Percentiles rank a stretch among this genome's conserved stretches.
Evolutionary conservation across 1,284 basidiomycete genomes (phyloP).

Genomic region (Cutaneotrichosporon sp.): DNA sequence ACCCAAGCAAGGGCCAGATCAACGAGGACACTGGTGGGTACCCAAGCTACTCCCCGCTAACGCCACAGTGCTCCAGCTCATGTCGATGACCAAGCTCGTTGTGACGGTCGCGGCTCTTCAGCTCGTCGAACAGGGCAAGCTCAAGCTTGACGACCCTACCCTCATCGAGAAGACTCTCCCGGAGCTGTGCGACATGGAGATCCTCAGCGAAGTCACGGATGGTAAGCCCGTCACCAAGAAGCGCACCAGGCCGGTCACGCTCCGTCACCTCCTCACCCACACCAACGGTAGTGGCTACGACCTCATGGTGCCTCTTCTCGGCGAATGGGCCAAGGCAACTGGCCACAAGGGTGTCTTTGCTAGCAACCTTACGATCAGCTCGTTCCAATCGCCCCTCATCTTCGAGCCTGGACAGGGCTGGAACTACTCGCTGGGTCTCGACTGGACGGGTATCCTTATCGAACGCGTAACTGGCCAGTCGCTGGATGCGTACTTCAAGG

Average conservation of each 20-base stretch:
- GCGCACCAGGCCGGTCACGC: conserved; percentile 36
- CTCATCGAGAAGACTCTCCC: conserved; percentile 37
- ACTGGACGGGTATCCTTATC: conserved; percentile 46
- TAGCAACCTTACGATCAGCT: conserved; percentile 25
- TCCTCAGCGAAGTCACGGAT: conserved; percentile 36
- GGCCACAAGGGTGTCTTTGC: conserved; percentile 15
- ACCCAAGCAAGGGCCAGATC: conserved; percentile 32
- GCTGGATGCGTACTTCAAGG: conserved; percentile 43
- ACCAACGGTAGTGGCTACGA: conserved; percentile 23
- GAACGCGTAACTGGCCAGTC: conserved; percentile 35
- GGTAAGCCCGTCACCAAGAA: conserved; percentile 28
- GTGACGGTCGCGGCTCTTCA: conserved; percentile 16
- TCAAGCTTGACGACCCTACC: conserved; percentile 31
- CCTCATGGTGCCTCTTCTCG: conserved; percentile 17
- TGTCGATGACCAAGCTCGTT: conserved; percentile 45
- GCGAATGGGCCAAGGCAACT: conserved; percentile 14
- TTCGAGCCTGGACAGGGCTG: conserved; percentile 41
- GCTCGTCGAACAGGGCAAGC: conserved; percentile 23
- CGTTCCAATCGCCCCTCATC: conserved; percentile 29
- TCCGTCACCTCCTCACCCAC: conserved; percentile 43
- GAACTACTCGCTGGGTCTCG: conserved; percentile 41
- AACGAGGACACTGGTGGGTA: conserved; percentile 37
- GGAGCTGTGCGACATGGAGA: conserved; percentile 34
- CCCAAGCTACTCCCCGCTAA: not conserved
- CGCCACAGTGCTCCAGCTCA: conserved; percentile 35